Evolutionary conservation across 805 yeast species (phyloP).

Genomic region (Zygotorulaspora chibaensis): DNA sequence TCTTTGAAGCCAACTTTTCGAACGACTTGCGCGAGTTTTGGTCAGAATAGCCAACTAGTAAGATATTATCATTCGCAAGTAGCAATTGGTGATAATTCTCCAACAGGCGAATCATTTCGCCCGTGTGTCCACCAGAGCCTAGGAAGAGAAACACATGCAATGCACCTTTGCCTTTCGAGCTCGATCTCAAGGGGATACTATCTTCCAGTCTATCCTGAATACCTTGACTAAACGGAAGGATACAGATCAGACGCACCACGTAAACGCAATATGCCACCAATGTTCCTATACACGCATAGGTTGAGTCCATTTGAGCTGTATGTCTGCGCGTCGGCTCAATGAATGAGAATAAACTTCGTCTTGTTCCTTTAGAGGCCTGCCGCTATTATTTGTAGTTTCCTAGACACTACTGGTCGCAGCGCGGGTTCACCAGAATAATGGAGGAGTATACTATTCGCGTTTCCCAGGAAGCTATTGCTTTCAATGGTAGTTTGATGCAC

Average conservation of each 20-base stretch:
- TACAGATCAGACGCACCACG: slow-evolving; percentile 15
- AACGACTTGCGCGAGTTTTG: slow-evolving; percentile 37
- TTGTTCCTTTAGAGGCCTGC: no score
- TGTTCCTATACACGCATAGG: slow-evolving; percentile 3
- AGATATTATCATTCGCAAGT: slow-evolving; percentile 44
- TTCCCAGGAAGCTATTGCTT: no score
- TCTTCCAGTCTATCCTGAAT: slow-evolving; percentile 1
- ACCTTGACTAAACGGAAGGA: slow-evolving; percentile 20
- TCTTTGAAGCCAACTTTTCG: slow-evolving; percentile 27
- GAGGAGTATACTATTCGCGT: no score
- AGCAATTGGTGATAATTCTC: slow-evolving; percentile 39
- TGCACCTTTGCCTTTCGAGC: slow-evolving; percentile 5
- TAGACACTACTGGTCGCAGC: no score
- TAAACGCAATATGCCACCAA: slow-evolving; percentile 12
- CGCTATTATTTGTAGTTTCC: no score
- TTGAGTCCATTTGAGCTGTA: not conserved
- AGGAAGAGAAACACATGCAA: slow-evolving; percentile 54
- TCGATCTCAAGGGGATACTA: not conserved
- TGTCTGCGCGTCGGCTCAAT: no score
- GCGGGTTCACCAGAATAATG: no score
- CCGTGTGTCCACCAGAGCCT: slow-evolving; percentile 97
- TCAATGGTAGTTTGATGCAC: not conserved
- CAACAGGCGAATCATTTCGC: slow-evolving; percentile 82
- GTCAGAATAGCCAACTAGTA: slow-evolving; percentile 32
- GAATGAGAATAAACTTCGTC: no score